Conservation (phyloP, 1,284 basidiomycete genomes). For the Rhizoctonia solani region DNA sequence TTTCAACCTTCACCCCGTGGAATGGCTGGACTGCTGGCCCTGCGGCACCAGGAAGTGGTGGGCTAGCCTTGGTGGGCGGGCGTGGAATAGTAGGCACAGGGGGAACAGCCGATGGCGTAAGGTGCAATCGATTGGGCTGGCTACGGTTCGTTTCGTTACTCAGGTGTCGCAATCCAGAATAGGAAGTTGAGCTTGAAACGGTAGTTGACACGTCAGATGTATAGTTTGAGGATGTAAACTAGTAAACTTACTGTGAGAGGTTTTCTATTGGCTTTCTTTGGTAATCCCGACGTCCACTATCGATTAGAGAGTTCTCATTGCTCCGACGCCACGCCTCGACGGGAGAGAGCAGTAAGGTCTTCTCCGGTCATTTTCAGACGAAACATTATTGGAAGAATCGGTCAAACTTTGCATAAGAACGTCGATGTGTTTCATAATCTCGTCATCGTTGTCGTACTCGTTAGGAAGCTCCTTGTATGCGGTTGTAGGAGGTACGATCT, state of each 20-base stretch:
- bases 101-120: too few relatives aligned
- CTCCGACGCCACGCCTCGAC: background rate
- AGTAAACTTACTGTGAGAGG: background rate
- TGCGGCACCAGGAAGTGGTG: too few relatives aligned
- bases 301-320: background rate
- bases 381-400: background rate
- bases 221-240: too few relatives aligned
- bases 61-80: too few relatives aligned
- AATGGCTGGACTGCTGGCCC: too few relatives aligned
- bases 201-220: too few relatives aligned
- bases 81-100: too few relatives aligned
- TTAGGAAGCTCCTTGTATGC: conserved; percentile 19
- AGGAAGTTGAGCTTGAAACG: too few relatives aligned
- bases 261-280: background rate
- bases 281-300: background rate
- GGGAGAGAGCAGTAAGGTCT: background rate
- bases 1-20: too few relatives aligned
- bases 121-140: too few relatives aligned
- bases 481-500: background rate
- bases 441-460: conserved; percentile 1
- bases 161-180: too few relatives aligned
- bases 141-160: too few relatives aligned
- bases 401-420: background rate
- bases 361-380: background rate
- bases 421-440: conserved; percentile 2